Percentiles rank a stretch among this genome's conserved stretches.
Conservation (phyloP, 106 monocot genomes). For the Allium fistulosum region DNA sequence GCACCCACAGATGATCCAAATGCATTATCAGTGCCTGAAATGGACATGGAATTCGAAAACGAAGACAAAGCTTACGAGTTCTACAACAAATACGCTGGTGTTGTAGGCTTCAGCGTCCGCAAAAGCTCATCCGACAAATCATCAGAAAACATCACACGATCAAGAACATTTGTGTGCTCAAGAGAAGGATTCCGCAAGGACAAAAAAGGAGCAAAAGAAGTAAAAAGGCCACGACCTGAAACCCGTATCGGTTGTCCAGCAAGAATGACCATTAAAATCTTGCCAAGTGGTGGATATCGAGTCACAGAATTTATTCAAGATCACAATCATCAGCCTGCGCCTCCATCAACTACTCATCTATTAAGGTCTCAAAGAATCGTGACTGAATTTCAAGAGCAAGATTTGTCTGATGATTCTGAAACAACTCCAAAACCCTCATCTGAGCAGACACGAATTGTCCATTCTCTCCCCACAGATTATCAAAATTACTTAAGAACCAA, state of each 20-base stretch:
- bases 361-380: slow-evolving; percentile 25
- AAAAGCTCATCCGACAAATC: slow-evolving; percentile 42
- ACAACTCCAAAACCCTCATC: slow-evolving; percentile 3
- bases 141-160: slow-evolving; percentile 30
- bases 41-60: slow-evolving; percentile 44
- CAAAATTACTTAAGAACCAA: slow-evolving; percentile 11
- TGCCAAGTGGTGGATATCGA: slow-evolving; percentile 30
- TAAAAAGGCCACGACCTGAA: slow-evolving; percentile 40
- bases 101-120: slow-evolving; percentile 43
- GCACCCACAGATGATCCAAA: slow-evolving; percentile 21
- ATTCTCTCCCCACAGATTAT: slow-evolving; percentile 16
- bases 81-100: slow-evolving; percentile 46
- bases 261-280: slow-evolving; percentile 48
- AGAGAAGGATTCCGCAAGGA: slow-evolving; percentile 52
- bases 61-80: slow-evolving; percentile 57
- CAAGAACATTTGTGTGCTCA: slow-evolving; percentile 54
- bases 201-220: slow-evolving; percentile 51
- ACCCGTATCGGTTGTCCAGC: slow-evolving; percentile 53
- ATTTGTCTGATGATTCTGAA: slow-evolving; percentile 10
- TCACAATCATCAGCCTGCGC: slow-evolving; percentile 51
- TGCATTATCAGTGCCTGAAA: slow-evolving; percentile 20
- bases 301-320: slow-evolving; percentile 38
- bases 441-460: slow-evolving; percentile 11
- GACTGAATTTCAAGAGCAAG: slow-evolving; percentile 17
- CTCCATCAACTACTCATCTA: slow-evolving; percentile 24